Evolutionary conservation across 2,329 filamentous ascomycete species (phyloP).

Genomic region (Neonectria coccinea): DNA sequence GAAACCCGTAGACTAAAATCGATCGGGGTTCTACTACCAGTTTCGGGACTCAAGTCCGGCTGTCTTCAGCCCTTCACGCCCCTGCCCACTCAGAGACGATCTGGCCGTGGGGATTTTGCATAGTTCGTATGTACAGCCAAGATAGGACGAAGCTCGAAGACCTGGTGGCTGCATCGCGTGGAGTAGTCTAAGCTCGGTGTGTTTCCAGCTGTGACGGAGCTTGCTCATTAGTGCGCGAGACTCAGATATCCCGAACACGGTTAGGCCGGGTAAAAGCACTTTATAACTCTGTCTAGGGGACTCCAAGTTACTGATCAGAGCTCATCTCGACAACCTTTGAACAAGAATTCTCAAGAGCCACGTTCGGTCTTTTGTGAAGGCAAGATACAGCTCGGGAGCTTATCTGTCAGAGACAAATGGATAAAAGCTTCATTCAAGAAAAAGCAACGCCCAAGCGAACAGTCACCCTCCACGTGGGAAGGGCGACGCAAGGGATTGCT

Average conservation of each 20-base stretch:
- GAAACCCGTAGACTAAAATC: not conserved
- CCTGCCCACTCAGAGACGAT: not conserved
- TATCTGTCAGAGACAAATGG: not conserved
- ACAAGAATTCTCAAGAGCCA: not conserved
- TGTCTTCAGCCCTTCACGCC: not conserved
- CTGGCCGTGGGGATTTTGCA: not conserved
- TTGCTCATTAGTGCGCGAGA: not conserved
- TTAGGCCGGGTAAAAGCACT: not conserved
- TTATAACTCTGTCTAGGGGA: not conserved
- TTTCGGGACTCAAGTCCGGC: not conserved
- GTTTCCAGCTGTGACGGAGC: not conserved
- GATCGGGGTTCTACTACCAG: not conserved
- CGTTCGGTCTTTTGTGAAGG: not conserved
- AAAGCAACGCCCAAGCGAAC: conserved; percentile 3
- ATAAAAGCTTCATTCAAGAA: not conserved
- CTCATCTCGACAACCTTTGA: not conserved
- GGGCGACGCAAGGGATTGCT: conserved; percentile 1
- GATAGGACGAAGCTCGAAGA: not conserved
- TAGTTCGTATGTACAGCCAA: too few relatives aligned
- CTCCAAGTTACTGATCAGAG: not conserved
- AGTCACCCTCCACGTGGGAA: conserved; percentile 4
- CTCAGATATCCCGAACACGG: not conserved
- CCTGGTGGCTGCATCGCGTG: not conserved
- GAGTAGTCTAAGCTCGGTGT: not conserved
- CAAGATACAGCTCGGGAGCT: not conserved